A percentile compares a stretch with the other conserved stretches of the same genome.
Conservation (phyloP, 2,329 filamentous ascomycete genomes). For the Chaetomiaceae sp. region DNA sequence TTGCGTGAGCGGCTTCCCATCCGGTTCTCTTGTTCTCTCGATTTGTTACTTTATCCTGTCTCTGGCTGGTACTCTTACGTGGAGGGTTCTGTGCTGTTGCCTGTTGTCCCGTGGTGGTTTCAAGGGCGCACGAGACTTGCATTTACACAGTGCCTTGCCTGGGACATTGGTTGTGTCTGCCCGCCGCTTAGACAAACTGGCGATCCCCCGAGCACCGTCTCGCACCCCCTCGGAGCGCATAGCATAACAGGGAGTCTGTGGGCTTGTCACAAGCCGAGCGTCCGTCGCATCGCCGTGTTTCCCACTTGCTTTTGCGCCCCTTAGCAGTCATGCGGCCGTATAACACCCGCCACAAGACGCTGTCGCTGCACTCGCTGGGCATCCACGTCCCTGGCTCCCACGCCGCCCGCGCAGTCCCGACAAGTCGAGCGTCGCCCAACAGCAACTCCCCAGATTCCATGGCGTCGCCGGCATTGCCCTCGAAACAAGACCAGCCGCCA, state of each 20-base stretch:
- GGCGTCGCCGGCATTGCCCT: slow-evolving; percentile 27
- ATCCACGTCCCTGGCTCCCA: slow-evolving; percentile 74
- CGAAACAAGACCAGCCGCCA: slow-evolving; percentile 34
- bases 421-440: slow-evolving; percentile 34
- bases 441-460: slow-evolving; percentile 26
- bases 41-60: neutral
- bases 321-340: slow-evolving; percentile 62
- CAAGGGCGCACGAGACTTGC: slow-evolving; percentile 2
- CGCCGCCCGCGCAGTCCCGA: slow-evolving; percentile 51
- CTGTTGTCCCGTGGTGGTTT: slow-evolving; percentile 3
- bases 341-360: slow-evolving; percentile 93
- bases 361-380: slow-evolving; percentile 86
- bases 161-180: no score
- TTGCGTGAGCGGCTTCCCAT: slow-evolving; percentile 5
- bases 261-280: slow-evolving; percentile 9
- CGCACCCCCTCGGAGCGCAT: slow-evolving; percentile 1
- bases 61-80: slow-evolving; percentile 3
- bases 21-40: neutral
- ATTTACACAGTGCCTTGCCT: neutral
- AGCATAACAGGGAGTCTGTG: slow-evolving; percentile 9
- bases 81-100: neutral
- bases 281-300: slow-evolving; percentile 9
- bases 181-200: slow-evolving; percentile 4
- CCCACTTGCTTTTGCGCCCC: neutral
- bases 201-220: no score